Base-by-base conservation (phyloP, 2,329 filamentous ascomycete genomes). In the Sclerotinia subarctica region DNA sequence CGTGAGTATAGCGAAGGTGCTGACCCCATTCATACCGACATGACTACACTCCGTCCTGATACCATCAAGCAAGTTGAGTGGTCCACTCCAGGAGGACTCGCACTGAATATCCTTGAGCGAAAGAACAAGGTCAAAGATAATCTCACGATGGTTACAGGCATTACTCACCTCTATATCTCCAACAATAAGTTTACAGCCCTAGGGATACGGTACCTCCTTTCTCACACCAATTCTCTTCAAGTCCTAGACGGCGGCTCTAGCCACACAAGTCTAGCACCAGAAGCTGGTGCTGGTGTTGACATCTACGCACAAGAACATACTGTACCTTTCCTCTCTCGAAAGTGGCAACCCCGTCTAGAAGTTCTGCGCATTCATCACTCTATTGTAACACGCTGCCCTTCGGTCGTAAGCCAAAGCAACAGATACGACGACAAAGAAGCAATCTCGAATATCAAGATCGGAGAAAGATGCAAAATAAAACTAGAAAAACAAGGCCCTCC, bases 321-420 rank as follows among this genome's bases (percentile, higher is more conserved):
- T 17, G n/a, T 42, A 10, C 19, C 8, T 3, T 46, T 58, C 10
- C 57, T 68, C 6, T 49, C 24, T 11, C 68, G 49, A 7, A 15
- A 51, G 10, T 51, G 29, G 17, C 54, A 44, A 29, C 52, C 64
- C 35, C 85, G 85, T 70, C 78, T 89, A 5, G 81, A 83, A 44
- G 78, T 78, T 1, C 76, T 89, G 1, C 81, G 83, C 17, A 78
- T 87, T 7, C 87, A 89, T 64, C 87, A 89, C 74, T 88, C 86
- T 0, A 71, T 88, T 2, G 81, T 89, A 7, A 89, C 87, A 0
- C 80, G 82, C 52, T 79, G 85, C 11, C 83, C 83, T 2, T 82
- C 81, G 0, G 58, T 73, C n/a, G n/a, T 66, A 15, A 52, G 56
- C 5, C 49, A 24, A 19, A 54, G 51, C n/a, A 56, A 53, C 46